Evolutionary conservation across 495 filamentous ascomycete genomes (phyloP), one percentile per base, ranked within the genome.

Genomic region (Diplogelasinospora grovesii): DNA sequence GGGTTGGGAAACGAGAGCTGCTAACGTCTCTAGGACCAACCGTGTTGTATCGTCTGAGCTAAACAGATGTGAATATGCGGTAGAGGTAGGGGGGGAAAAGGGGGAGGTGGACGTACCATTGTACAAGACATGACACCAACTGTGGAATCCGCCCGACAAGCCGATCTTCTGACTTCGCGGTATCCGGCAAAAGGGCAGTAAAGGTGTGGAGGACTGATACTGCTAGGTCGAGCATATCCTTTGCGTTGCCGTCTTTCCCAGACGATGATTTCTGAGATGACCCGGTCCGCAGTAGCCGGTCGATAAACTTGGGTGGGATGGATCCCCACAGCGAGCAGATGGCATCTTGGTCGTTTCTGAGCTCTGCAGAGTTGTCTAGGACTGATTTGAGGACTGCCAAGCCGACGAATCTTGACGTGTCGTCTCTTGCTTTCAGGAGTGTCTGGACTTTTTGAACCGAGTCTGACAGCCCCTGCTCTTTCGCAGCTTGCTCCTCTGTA

Each of bases 361-460:
- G 54, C 19, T 72, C 62, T 1, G 61, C 50, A 0, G 67, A 59
- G 38, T 77, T 79, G 51, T 80, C 78, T 2, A 82, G 60, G 4
- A 81, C 54, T 6, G 75, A 70, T 40, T 75, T 79, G 25, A 83
- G 56, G 27, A 83, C 57, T 0, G 79, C 73, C n/a, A 83, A 62
- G 0, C 80, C 80, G 25, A 83, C 78, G 37, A 84, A 82, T 34
- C 75, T 70, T 4, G 73, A 73, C 0, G 78, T 83, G 46, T 83
- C 79, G 49, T 80, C 73, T 14, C 73, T 75, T 40, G 75, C 47
- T 30, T 61, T 60, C 6, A 84, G 66, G 15, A 78, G 60, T 0
- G 59, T 48, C 35, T 68, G 49, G 29, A 74, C 64, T 39, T 70
- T 69, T 26, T 61, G 45, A 31, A 70, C 25, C 2, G 55, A 56